Conservation (phyloP, 169 alveolate species). For the Toxoplasma gondii region DNA sequence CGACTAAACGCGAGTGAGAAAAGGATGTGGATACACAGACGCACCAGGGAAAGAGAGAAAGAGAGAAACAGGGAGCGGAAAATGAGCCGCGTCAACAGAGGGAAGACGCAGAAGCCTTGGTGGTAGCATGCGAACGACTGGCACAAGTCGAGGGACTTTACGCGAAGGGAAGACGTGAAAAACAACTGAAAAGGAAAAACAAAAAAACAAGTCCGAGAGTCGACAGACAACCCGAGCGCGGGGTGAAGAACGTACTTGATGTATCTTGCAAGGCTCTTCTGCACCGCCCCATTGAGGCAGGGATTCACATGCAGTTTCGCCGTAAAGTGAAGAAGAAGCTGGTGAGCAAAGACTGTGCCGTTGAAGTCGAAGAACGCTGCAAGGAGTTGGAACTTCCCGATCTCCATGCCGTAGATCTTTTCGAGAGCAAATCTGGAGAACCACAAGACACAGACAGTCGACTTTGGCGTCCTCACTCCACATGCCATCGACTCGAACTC, state of each 20-base stretch:
- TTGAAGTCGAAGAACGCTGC: conserved; percentile 67
- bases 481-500: background rate
- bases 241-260: conserved; percentile 32
- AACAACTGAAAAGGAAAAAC: background rate
- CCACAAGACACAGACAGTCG: background rate
- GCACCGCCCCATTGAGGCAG: conserved; percentile 42
- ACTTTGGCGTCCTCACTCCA: background rate
- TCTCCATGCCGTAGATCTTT: conserved; percentile 38
- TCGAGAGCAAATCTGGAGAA: conserved; percentile 34
- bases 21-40: no score
- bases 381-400: conserved; percentile 51
- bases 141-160: background rate
- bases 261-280: conserved; percentile 33
- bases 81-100: background rate
- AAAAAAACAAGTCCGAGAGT: no score
- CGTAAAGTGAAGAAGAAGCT: conserved; percentile 57
- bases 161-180: background rate
- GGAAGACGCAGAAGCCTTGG: background rate
- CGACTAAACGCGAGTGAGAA: no score
- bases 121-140: background rate
- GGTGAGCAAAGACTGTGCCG: conserved; percentile 44
- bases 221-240: no score
- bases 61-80: background rate
- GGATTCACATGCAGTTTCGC: conserved; percentile 23
- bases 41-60: no score